A percentile compares a stretch with the other conserved stretches of the same genome.
Conservation (phyloP, 2,329 filamentous ascomycete genomes). For the Fusarium gaditjirri region DNA sequence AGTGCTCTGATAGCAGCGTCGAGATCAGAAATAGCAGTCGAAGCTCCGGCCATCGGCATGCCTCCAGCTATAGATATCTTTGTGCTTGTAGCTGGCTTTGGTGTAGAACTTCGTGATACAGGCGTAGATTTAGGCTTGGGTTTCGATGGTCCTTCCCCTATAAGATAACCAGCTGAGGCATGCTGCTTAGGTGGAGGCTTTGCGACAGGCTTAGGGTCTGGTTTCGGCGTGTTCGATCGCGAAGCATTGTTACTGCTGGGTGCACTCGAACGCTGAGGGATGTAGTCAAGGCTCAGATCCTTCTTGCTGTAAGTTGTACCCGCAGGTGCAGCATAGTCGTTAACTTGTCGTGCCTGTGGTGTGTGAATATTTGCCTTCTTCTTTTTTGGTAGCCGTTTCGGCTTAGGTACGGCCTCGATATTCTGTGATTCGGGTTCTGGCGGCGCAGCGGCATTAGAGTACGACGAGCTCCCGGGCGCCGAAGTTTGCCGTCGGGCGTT, state of each 20-base stretch:
- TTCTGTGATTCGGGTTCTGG: slow-evolving; percentile 35
- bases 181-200: slow-evolving; percentile 64
- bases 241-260: slow-evolving; percentile 51
- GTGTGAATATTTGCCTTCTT: slow-evolving; percentile 73
- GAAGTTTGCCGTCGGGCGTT: slow-evolving; percentile 71
- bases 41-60: slow-evolving; percentile 83
- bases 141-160: slow-evolving; percentile 76
- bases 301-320: slow-evolving; percentile 82
- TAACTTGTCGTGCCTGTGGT: slow-evolving; percentile 68
- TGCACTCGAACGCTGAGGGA: slow-evolving; percentile 61
- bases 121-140: slow-evolving; percentile 66
- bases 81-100: slow-evolving; percentile 63
- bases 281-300: slow-evolving; percentile 76
- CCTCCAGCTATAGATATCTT: slow-evolving; percentile 82
- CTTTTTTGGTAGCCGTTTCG: slow-evolving; percentile 59
- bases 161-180: slow-evolving; percentile 77
- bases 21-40: slow-evolving; percentile 75
- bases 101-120: slow-evolving; percentile 62
- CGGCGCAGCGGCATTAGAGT: slow-evolving; percentile 40
- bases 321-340: slow-evolving; percentile 70
- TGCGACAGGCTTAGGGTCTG: slow-evolving; percentile 43
- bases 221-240: slow-evolving; percentile 51
- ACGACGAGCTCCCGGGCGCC: slow-evolving; percentile 28
- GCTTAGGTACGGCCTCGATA: slow-evolving; percentile 60
- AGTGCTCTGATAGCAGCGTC: slow-evolving; percentile 87